Conservation (phyloP, 2,329 filamentous ascomycete genomes). For the Epichloe bromicola region DNA sequence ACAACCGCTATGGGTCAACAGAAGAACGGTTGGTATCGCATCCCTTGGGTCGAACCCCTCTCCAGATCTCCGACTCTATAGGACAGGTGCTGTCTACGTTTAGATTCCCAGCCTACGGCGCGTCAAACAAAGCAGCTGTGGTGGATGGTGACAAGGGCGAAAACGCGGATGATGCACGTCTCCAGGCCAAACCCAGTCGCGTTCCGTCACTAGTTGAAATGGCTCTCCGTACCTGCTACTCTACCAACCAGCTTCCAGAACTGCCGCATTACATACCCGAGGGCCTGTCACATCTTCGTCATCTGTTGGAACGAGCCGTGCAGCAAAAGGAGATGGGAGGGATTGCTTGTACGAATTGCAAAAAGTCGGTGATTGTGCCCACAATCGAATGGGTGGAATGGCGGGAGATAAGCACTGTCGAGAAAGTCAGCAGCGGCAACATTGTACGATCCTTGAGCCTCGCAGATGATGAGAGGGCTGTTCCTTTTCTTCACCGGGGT, state of each 20-base stretch:
- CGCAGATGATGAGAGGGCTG: slow-evolving; percentile 21
- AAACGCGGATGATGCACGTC: neutral
- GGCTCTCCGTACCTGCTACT: slow-evolving; percentile 33
- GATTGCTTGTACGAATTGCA: slow-evolving; percentile 38
- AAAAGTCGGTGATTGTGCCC: slow-evolving; percentile 34
- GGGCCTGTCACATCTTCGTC: slow-evolving; percentile 26
- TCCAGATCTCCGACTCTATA: slow-evolving; percentile 19
- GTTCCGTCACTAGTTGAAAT: slow-evolving; percentile 40
- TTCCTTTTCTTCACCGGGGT: slow-evolving; percentile 35
- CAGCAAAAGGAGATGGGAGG: slow-evolving; percentile 34
- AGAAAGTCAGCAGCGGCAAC: slow-evolving; percentile 1
- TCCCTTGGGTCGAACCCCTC: slow-evolving; percentile 17
- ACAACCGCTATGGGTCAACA: neutral
- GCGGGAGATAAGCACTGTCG: slow-evolving; percentile 28
- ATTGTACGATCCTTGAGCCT: slow-evolving; percentile 16
- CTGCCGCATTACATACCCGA: slow-evolving; percentile 30
- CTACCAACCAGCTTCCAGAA: slow-evolving; percentile 27
- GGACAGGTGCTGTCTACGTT: slow-evolving; percentile 19
- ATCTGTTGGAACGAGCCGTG: slow-evolving; percentile 26
- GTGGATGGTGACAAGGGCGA: slow-evolving; percentile 5
- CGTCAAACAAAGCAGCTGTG: slow-evolving; percentile 12
- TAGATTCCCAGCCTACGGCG: slow-evolving; percentile 13
- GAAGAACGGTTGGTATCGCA: slow-evolving; percentile 13
- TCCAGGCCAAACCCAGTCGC: slow-evolving; percentile 12
- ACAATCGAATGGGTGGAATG: slow-evolving; percentile 50